These are phyloP conservation scores for Neckera pumila DNA, from an alignment of 225 moss, liverwort and hornwort genomes.

Conservation along the genomic window DNA sequence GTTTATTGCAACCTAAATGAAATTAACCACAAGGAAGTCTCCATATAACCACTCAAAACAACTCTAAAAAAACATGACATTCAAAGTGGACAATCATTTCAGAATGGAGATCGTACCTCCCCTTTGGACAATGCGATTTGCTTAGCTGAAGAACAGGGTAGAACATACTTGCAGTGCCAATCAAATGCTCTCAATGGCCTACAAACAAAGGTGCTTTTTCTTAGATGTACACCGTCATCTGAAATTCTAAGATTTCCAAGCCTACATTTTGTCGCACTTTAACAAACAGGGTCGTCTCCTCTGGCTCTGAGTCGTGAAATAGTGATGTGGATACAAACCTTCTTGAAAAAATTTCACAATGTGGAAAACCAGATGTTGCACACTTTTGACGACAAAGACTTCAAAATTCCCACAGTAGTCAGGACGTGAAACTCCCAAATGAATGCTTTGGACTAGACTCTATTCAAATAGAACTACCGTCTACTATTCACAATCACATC, in stretches of 20 bases:
- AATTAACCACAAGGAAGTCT: too few species aligned
- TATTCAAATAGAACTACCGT: not conserved
- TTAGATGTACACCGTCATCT: not conserved
- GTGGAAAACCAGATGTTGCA: not conserved
- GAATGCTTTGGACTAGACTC: not conserved
- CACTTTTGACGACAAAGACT: not conserved
- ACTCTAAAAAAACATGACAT: too few species aligned
- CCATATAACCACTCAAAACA: too few species aligned
- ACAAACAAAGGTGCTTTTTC: not conserved
- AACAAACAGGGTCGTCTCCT: not conserved
- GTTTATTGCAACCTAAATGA: too few species aligned
- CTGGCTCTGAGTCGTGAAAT: not conserved
- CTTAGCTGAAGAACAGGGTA: not conserved
- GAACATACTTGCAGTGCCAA: not conserved
- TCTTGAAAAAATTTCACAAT: not conserved
- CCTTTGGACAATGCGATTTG: not conserved
- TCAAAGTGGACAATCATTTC: too few species aligned
- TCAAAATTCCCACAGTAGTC: not conserved
- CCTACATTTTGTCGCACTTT: not conserved
- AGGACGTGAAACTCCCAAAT: not conserved
- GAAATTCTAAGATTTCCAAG: not conserved
- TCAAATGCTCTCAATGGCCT: not conserved
- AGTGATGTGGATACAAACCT: not conserved
- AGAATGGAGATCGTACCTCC: too few species aligned
- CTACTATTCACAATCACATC: not conserved